Percentiles rank a stretch among this genome's conserved stretches.
These are phyloP conservation scores for Neofusicoccum ribis DNA, from an alignment of 2,329 filamentous ascomycete species.

Conservation along the genomic window DNA sequence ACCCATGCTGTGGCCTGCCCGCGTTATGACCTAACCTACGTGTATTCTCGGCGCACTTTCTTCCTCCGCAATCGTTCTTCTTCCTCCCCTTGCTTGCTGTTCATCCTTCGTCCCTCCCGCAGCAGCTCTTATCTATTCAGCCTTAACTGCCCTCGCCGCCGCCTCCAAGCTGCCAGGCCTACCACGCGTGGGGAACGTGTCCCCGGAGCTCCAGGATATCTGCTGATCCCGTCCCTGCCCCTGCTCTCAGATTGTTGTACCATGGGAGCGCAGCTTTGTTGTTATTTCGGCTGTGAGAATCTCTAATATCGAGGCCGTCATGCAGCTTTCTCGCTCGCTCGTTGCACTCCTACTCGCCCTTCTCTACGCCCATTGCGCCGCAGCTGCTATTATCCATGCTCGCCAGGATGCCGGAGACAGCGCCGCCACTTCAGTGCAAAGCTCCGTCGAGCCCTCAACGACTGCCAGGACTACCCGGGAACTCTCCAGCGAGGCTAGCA, in stretches of 20 bases:
- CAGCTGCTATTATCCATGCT: conserved; percentile 1
- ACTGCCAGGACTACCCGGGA: neutral
- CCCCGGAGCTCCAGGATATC: neutral
- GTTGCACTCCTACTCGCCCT: conserved; percentile 11
- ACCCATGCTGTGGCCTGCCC: conserved; percentile 11
- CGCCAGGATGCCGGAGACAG: neutral
- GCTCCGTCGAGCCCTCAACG: neutral
- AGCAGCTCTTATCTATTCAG: conserved; percentile 3
- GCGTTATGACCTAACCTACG: conserved; percentile 15
- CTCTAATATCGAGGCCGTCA: conserved; percentile 6
- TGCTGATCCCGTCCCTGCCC: neutral
- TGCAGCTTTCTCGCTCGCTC: conserved; percentile 4
- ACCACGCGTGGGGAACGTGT: conserved; percentile 2
- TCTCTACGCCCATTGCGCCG: neutral
- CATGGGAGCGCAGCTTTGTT: neutral
- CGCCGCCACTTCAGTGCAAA: neutral
- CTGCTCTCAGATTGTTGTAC: neutral
- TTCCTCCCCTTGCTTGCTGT: conserved; percentile 29
- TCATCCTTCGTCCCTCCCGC: conserved; percentile 25
- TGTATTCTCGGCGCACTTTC: neutral
- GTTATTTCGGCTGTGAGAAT: conserved; percentile 3
- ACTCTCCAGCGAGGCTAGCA: neutral
- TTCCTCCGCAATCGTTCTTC: conserved; percentile 32
- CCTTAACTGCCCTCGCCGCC: neutral
- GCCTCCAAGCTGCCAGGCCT: neutral